Conservation (phyloP, 192 early-diverging fungal genomes). For the Umbelopsis sp. region DNA sequence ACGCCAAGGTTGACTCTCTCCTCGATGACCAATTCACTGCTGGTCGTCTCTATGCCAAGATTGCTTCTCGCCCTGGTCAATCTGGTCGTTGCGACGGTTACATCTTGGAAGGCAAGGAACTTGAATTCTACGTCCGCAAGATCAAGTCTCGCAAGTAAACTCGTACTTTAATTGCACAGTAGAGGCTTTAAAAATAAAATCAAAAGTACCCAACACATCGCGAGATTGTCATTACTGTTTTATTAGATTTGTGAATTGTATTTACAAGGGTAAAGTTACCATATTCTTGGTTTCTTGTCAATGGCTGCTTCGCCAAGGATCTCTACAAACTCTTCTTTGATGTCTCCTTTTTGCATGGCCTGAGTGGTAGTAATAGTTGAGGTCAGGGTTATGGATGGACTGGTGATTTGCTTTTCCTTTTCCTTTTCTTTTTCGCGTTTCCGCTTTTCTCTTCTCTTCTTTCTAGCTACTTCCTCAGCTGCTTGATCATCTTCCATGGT, state of each 20-base stretch:
- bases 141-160: slow-evolving; percentile 56
- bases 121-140: slow-evolving; percentile 97
- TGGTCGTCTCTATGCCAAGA: slow-evolving; percentile 91
- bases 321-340: slow-evolving; percentile 10
- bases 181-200: slow-evolving; percentile 20
- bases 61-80: slow-evolving; percentile 97
- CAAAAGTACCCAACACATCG: slow-evolving; percentile 17
- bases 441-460: slow-evolving; percentile 14
- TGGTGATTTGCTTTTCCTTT: neutral
- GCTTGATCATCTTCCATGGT: slow-evolving; percentile 21
- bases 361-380: neutral
- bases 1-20: slow-evolving; percentile 81
- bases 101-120: slow-evolving; percentile 99
- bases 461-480: slow-evolving; percentile 13
- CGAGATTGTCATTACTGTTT: neutral
- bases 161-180: slow-evolving; percentile 12
- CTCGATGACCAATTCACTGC: slow-evolving; percentile 95
- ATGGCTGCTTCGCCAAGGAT: neutral
- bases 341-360: neutral
- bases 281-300: slow-evolving; percentile 10
- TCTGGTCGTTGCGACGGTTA: slow-evolving; percentile 97
- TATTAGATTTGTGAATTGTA: neutral
- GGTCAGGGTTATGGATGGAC: neutral
- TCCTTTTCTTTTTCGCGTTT: slow-evolving; percentile 5
- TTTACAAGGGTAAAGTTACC: slow-evolving; percentile 3